Evolutionary conservation across 2,329 filamentous ascomycete genomes (phyloP).

Genomic region (Pleurostoma richardsiae): DNA sequence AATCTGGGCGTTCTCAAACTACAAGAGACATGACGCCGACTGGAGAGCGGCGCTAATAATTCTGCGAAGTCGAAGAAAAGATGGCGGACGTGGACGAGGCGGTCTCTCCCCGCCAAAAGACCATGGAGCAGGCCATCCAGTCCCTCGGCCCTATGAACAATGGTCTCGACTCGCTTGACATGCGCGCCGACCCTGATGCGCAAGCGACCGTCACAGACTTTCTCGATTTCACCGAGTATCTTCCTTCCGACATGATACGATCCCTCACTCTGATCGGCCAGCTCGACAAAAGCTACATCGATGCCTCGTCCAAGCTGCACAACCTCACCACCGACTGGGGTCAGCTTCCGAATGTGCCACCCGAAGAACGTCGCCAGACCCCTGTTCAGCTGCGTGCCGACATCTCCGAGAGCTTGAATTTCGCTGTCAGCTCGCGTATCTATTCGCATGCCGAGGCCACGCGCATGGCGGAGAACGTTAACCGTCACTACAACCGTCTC

Average conservation of each 20-base stretch:
- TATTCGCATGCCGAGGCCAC: slow-evolving; percentile 57
- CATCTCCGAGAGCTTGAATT: slow-evolving; percentile 53
- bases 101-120: slow-evolving; percentile 29
- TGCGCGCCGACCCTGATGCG: slow-evolving; percentile 59
- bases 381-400: slow-evolving; percentile 50
- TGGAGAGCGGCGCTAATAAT: too few relatives aligned
- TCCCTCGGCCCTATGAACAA: slow-evolving; percentile 23
- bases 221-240: slow-evolving; percentile 65
- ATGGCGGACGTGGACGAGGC: slow-evolving; percentile 19
- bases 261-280: slow-evolving; percentile 62
- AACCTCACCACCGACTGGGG: slow-evolving; percentile 54
- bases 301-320: slow-evolving; percentile 50
- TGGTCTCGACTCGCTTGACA: slow-evolving; percentile 37
- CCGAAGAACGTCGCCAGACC: slow-evolving; percentile 37
- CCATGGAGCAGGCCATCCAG: slow-evolving; percentile 25
- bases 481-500: slow-evolving; percentile 56
- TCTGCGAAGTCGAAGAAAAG: too few relatives aligned
- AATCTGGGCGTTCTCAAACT: too few relatives aligned
- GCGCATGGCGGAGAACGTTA: slow-evolving; percentile 60
- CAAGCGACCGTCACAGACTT: slow-evolving; percentile 67
- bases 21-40: too few relatives aligned
- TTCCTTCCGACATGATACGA: slow-evolving; percentile 61
- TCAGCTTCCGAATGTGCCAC: slow-evolving; percentile 42
- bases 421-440: slow-evolving; percentile 49
- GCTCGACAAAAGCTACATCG: slow-evolving; percentile 54